phyloP scores from a whole-genome alignment of 1,284 basidiomycete species.

The Apiotrichum sp. region DNA sequence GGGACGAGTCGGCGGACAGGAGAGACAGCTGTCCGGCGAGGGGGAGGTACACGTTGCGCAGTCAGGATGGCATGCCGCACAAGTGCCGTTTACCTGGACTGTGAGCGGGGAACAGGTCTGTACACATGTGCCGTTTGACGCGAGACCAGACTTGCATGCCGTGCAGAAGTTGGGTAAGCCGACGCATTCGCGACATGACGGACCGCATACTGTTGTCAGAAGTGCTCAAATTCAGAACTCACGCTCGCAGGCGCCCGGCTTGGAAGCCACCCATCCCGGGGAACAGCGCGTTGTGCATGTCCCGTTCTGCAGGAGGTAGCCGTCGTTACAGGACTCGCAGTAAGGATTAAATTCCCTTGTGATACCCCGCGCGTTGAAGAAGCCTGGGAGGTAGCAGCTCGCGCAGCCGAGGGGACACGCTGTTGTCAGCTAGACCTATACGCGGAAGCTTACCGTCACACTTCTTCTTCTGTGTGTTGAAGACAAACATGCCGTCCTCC shows the following conservation, averaged over 20 bases:
- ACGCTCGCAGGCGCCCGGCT: constrained; percentile 1
- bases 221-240: neutral
- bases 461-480: constrained; percentile 36
- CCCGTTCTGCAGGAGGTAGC: constrained; percentile 41
- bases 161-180: constrained; percentile 35
- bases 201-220: neutral
- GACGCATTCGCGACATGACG: neutral
- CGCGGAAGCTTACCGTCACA: constrained; percentile 44
- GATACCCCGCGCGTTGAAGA: constrained; percentile 18
- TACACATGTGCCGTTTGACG: constrained; percentile 40
- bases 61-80: constrained; percentile 44
- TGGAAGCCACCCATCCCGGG: constrained; percentile 24
- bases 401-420: constrained; percentile 46
- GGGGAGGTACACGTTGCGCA: constrained; percentile 42
- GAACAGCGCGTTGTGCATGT: constrained; percentile 40
- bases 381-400: constrained; percentile 41
- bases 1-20: constrained; percentile 41
- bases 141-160: constrained; percentile 33
- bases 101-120: constrained; percentile 39
- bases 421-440: constrained; percentile 10
- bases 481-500: constrained; percentile 35
- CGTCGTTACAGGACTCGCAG: constrained; percentile 47
- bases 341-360: constrained; percentile 19
- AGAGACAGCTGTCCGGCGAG: constrained; percentile 24
- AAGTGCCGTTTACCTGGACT: constrained; percentile 32